Conservation (phyloP, 140 eudicot species). For the Bidens hawaiensis region DNA sequence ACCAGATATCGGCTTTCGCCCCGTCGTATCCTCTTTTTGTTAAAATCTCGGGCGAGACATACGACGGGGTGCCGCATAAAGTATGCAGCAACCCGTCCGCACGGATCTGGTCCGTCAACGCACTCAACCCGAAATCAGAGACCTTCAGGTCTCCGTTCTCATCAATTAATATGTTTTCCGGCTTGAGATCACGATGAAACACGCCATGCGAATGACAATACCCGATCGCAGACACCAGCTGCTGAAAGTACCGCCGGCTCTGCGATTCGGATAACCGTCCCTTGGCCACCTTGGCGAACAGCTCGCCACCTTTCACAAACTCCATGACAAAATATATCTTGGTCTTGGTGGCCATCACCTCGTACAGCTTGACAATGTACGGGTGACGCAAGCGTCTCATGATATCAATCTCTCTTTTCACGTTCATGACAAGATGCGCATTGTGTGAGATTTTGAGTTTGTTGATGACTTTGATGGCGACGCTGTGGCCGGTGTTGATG, state of each 20-base stretch:
- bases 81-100: constrained; percentile 57
- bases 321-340: constrained; percentile 66
- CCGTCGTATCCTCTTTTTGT: constrained; percentile 57
- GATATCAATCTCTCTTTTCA: constrained; percentile 58
- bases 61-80: constrained; percentile 66
- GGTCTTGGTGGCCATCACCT: constrained; percentile 55
- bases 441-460: constrained; percentile 38
- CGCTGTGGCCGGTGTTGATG: constrained; percentile 46
- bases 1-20: constrained; percentile 56
- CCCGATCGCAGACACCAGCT: constrained; percentile 53
- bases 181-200: constrained; percentile 62
- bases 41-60: constrained; percentile 67
- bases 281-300: constrained; percentile 46
- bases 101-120: constrained; percentile 44
- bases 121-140: constrained; percentile 68
- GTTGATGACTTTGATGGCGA: constrained; percentile 53
- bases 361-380: constrained; percentile 43
- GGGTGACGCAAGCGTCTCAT: constrained; percentile 52
- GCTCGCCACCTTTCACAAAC: constrained; percentile 61
- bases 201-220: constrained; percentile 64
- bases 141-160: constrained; percentile 62
- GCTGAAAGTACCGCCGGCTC: constrained; percentile 51
- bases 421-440: constrained; percentile 26
- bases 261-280: constrained; percentile 46
- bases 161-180: constrained; percentile 56